Base-by-base conservation (phyloP, 2,329 filamentous ascomycete species). In the Myriosclerotinia curreyana region DNA sequence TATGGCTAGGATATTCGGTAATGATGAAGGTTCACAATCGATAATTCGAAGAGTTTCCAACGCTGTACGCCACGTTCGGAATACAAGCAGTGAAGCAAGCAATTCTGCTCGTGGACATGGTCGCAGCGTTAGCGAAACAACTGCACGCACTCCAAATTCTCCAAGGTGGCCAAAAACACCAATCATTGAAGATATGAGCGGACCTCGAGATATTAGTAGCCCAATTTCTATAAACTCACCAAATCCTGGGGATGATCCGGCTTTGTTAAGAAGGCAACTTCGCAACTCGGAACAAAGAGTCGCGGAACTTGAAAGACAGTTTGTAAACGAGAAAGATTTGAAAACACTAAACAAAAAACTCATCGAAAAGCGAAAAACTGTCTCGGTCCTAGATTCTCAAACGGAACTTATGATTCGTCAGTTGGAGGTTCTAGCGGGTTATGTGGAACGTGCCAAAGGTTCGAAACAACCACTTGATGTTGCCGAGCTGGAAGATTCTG, bases 321-420 rank as follows among this genome's bases (percentile, higher is more conserved):
- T 91, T 71, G 82, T 78, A 56, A 83, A 82, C 3, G 85, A 87
- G 68, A 75, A 75, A 52, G 75, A 77, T 60, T 65, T 75, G 31
- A 73, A 74, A 44, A 86, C 87, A 71, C 86, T 96, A 38, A 96
- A 96, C 76, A 92, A 89, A 71, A 94, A 93, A 74, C 80, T 98
- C 31, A 83, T 90, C 44, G 93, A 98, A 77, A 98, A 98, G 79
- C 85, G 95, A 65, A 96, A 96, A 72, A 98, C 95, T 0, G 95
- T 99, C 75, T 94, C 94, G 8, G 90, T 96, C 22, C 81, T 98
- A 60, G 94, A 98, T 75, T 94, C 93, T 0, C 92, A 97, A 77
- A 92, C 92, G 59, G 94, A 98, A 77, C 93, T 98, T 75, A 94
- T 96, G 78, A 91, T 98, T 72, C 89, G 91, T 49, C 92, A 98